phyloP scores from a whole-genome alignment of 148 eudicot genomes.

The Gaultheria prostrata region DNA sequence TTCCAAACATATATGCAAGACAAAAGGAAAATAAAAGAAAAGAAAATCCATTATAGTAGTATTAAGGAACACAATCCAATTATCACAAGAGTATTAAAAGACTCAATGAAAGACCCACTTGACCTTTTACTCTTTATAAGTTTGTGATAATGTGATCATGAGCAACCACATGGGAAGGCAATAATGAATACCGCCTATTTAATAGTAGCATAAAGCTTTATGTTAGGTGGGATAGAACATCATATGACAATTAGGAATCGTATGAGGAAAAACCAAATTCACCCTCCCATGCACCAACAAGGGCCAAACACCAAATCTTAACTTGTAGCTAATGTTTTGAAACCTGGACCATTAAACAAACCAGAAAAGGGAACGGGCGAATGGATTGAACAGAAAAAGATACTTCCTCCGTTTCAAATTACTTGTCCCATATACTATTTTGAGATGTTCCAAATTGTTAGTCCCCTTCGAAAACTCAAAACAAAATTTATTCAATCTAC shows the following conservation, averaged over 20 bases:
- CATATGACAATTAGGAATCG: constrained; percentile 3
- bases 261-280: constrained; percentile 19
- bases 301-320: constrained; percentile 18
- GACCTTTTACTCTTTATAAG: not conserved
- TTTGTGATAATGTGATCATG: not conserved
- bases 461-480: too few species aligned
- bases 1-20: constrained; percentile 12
- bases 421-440: too few species aligned
- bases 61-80: not conserved
- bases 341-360: too few species aligned
- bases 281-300: not conserved
- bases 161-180: constrained; percentile 15
- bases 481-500: too few species aligned
- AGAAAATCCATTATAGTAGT: not conserved
- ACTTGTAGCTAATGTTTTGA: not conserved
- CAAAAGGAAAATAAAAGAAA: not conserved
- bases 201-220: constrained; percentile 5
- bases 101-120: not conserved
- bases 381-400: too few species aligned
- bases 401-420: too few species aligned
- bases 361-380: too few species aligned
- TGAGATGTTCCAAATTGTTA: too few species aligned
- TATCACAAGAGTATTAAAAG: not conserved
- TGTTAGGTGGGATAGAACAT: constrained; percentile 37
- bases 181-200: constrained; percentile 4